These are phyloP conservation scores for Alternaria dauci DNA, from an alignment of 2,329 filamentous ascomycete genomes.

Conservation along the genomic window DNA sequence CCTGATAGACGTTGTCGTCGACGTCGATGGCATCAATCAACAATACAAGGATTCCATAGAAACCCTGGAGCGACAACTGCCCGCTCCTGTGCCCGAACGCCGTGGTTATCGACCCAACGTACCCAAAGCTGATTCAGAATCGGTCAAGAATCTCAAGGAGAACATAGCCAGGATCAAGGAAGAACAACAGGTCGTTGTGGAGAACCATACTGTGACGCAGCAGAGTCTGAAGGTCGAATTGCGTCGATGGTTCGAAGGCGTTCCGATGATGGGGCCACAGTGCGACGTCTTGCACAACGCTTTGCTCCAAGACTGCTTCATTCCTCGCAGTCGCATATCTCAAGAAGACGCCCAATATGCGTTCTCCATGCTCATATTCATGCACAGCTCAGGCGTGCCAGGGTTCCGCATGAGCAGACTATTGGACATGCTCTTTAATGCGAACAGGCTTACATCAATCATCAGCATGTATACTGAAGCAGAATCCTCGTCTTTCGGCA, in stretches of 20 bases:
- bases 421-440: conserved; percentile 83
- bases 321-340: conserved; percentile 87
- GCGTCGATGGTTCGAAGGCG: conserved; percentile 76
- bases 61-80: conserved; percentile 28
- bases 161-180: conserved; percentile 66
- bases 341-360: conserved; percentile 88
- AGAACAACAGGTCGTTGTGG: conserved; percentile 63
- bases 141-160: conserved; percentile 75
- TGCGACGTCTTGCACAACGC: conserved; percentile 70
- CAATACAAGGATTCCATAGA: conserved; percentile 81
- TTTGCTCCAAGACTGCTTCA: conserved; percentile 87
- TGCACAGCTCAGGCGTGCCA: conserved; percentile 84
- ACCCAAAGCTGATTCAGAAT: conserved; percentile 63
- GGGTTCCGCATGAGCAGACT: conserved; percentile 88
- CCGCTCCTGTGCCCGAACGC: conserved; percentile 63
- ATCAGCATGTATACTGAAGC: conserved; percentile 90
- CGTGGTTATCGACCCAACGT: conserved; percentile 66
- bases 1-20: conserved; percentile 74
- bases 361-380: conserved; percentile 83
- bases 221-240: conserved; percentile 78
- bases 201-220: conserved; percentile 58
- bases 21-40: conserved; percentile 68
- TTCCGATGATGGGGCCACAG: conserved; percentile 67
- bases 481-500: conserved; percentile 91
- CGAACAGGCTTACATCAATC: conserved; percentile 79